Evolutionary conservation across 805 yeast genomes (phyloP).

Genomic region (Spathaspora girioi): DNA sequence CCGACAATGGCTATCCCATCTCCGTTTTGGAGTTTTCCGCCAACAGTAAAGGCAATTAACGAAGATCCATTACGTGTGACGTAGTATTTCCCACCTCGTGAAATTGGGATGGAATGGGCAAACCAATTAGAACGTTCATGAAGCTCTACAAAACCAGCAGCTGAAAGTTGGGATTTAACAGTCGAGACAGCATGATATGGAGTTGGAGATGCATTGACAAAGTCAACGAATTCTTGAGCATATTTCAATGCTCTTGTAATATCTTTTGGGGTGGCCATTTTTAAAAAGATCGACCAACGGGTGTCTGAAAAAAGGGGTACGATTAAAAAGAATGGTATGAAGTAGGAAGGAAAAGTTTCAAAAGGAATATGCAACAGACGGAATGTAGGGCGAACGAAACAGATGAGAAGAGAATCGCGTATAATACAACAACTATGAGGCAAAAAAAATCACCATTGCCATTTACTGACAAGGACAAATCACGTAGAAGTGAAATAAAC

Average conservation of each 20-base stretch:
- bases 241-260: constrained; percentile 14
- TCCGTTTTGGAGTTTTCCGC: constrained; percentile 68
- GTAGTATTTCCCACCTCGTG: constrained; percentile 62
- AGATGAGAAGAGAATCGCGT: background rate
- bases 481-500: background rate
- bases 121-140: constrained; percentile 70
- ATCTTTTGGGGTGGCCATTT: background rate
- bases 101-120: constrained; percentile 35
- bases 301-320: background rate
- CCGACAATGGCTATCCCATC: constrained; percentile 87
- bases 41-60: constrained; percentile 81
- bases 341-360: background rate
- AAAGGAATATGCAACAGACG: background rate
- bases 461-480: background rate
- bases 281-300: background rate
- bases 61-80: constrained; percentile 91
- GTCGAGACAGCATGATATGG: constrained; percentile 89
- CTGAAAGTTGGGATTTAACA: constrained; percentile 49
- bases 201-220: constrained; percentile 83
- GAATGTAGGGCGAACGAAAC: background rate
- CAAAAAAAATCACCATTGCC: background rate
- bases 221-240: constrained; percentile 66
- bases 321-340: background rate
- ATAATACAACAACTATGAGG: background rate
- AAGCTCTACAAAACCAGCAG: constrained; percentile 70